These are phyloP conservation scores for Arachnomyces sp. DNA, from an alignment of 2,329 filamentous ascomycete genomes.

Conservation along the genomic window DNA sequence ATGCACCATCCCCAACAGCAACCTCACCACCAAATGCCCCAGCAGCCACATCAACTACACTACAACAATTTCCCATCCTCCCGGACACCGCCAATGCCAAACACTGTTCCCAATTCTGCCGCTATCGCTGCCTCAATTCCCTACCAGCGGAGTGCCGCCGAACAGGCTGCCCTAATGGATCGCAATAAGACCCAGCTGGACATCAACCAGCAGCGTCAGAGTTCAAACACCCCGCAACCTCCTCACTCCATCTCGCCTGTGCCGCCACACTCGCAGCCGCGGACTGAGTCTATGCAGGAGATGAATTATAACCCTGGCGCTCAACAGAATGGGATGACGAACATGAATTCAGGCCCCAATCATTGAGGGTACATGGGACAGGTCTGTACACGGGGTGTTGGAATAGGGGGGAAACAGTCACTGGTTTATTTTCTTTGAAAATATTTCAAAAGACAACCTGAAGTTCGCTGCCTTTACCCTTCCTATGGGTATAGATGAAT, in stretches of 20 bases:
- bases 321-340: too few species aligned
- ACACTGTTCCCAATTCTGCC: slow-evolving; percentile 27
- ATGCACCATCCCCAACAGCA: slow-evolving; percentile 25
- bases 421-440: too few species aligned
- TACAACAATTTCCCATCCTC: slow-evolving; percentile 23
- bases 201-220: slow-evolving; percentile 23
- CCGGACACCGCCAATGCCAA: slow-evolving; percentile 23
- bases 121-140: slow-evolving; percentile 19
- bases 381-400: too few species aligned
- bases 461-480: too few species aligned
- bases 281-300: slow-evolving; percentile 20
- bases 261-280: neutral
- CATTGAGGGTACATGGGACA: too few species aligned
- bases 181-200: slow-evolving; percentile 31
- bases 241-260: slow-evolving; percentile 9
- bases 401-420: too few species aligned
- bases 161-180: slow-evolving; percentile 33
- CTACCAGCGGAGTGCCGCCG: slow-evolving; percentile 32
- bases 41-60: slow-evolving; percentile 15
- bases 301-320: slow-evolving; percentile 24
- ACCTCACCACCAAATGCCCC: slow-evolving; percentile 15
- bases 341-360: too few species aligned
- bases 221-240: slow-evolving; percentile 27
- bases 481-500: too few species aligned
- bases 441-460: too few species aligned